Conservation (phyloP, 495 filamentous ascomycete genomes). For the Tuber magnatum region DNA sequence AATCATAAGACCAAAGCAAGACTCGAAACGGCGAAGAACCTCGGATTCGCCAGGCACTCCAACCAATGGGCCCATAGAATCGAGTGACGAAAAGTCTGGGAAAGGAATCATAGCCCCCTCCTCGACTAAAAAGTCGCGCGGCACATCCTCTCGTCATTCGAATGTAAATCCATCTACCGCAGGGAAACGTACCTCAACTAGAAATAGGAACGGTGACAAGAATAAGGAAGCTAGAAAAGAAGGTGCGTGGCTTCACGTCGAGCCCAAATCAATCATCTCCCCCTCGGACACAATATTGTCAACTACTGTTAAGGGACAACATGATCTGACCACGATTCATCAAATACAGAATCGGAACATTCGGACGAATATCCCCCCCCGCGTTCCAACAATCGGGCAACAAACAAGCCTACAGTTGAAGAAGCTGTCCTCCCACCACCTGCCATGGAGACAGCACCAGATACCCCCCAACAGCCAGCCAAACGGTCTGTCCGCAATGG, state of each 20-base stretch:
- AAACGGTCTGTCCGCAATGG: slow-evolving; percentile 43
- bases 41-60: slow-evolving; percentile 40
- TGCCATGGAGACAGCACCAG: slow-evolving; percentile 25
- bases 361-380: slow-evolving; percentile 41
- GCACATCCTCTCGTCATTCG: slow-evolving; percentile 28
- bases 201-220: slow-evolving; percentile 37
- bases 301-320: not conserved
- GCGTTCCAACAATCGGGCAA: slow-evolving; percentile 32
- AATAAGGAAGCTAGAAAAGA: slow-evolving; percentile 40
- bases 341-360: slow-evolving; percentile 38
- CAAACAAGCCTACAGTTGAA: slow-evolving; percentile 26
- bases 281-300: not conserved
- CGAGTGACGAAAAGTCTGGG: slow-evolving; percentile 38
- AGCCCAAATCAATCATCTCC: slow-evolving; percentile 6
- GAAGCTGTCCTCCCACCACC: slow-evolving; percentile 27
- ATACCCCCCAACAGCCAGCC: slow-evolving; percentile 39
- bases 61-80: slow-evolving; percentile 33
- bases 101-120: slow-evolving; percentile 31
- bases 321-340: slow-evolving; percentile 19
- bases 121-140: slow-evolving; percentile 37
- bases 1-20: slow-evolving; percentile 41
- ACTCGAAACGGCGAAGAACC: slow-evolving; percentile 46
- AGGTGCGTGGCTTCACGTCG: slow-evolving; percentile 23
- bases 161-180: slow-evolving; percentile 22
- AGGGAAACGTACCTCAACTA: slow-evolving; percentile 38